These are phyloP conservation scores for Vicia faba DNA, from an alignment of 306 rosid species.

Conservation along the genomic window DNA sequence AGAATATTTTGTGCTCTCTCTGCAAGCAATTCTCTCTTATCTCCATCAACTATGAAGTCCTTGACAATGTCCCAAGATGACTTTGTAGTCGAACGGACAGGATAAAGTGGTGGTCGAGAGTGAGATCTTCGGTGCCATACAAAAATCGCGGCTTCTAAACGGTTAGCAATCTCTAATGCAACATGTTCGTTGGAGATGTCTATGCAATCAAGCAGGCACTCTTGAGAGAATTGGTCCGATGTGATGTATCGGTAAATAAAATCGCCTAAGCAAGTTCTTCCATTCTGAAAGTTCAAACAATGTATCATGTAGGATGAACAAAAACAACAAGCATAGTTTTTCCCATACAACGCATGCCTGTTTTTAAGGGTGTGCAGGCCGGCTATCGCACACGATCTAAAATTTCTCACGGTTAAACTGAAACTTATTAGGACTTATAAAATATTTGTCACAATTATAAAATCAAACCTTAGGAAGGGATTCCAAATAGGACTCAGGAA, in stretches of 20 bases:
- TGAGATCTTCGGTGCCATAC: slow-evolving; percentile 84
- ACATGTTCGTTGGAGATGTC: slow-evolving; percentile 85
- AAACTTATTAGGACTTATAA: too few relatives aligned
- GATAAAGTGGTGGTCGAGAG: slow-evolving; percentile 54
- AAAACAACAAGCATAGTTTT: background rate
- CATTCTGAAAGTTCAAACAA: slow-evolving; percentile 57
- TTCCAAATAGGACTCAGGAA: slow-evolving; percentile 83
- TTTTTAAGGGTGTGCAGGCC: too few relatives aligned
- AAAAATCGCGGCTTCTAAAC: slow-evolving; percentile 78
- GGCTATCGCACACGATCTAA: too few relatives aligned
- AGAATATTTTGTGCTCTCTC: slow-evolving; percentile 77
- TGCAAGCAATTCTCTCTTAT: slow-evolving; percentile 78
- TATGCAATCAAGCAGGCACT: slow-evolving; percentile 81
- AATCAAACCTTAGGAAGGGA: slow-evolving; percentile 73
- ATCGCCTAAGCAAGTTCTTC: slow-evolving; percentile 86
- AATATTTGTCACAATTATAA: too few relatives aligned
- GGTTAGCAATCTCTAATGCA: slow-evolving; percentile 88
- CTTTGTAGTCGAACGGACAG: slow-evolving; percentile 72
- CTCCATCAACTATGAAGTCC: slow-evolving; percentile 84
- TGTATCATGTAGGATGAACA: background rate
- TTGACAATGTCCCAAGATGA: slow-evolving; percentile 91
- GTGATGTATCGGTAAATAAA: slow-evolving; percentile 75
- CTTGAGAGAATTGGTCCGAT: slow-evolving; percentile 80
- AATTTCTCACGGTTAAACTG: too few relatives aligned
- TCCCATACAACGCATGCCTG: too few relatives aligned